Base-by-base conservation (phyloP, 805 yeast genomes). In the Candida yuanshanica region DNA sequence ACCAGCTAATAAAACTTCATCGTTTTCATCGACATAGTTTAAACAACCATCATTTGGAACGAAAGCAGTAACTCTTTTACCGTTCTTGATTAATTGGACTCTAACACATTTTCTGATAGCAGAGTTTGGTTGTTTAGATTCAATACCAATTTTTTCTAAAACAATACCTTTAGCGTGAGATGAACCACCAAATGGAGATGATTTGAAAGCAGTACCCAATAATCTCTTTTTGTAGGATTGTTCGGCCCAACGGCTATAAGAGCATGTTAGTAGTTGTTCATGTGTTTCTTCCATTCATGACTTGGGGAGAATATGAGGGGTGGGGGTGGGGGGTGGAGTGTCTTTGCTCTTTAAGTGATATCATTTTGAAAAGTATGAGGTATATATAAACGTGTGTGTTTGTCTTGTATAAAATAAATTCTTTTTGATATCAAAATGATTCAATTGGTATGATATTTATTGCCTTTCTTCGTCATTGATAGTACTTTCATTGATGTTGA, bases 31-130 rank as follows among this genome's bases (percentile, higher is more conserved):
- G 65, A 93, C 97, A 64, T 83, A 93, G 93, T 93, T 93, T 75
- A 93, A 79, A 83, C 99, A 93, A 91, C 99, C 99, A 78, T 93
- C 99, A 68, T 93, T 91, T 75, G 99, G 99, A 70, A 93, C 99
- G 95, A 93, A 93, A 74, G 99, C 99, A 66, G 99, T 93, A 61
- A 90, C 99, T 79, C 87, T 91, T 85, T 91, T 93, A 81, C 99
- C 98, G 87, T 93, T 93, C 87, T 93, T 93, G 83, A 93, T 91
- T 69, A 93, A 85, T 81, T 93, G 98, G 55, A 93, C 99, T 85
- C 98, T 89, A 74, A 93, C 99, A 86, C 99, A 95, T 84, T 93
- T 93, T 86, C 99, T 93, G 70, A 93, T 91, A 77, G 99, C 99
- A 65, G 99, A 93, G 95, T 93, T 93, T 76, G 99, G 99, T 81